phyloP scores from a whole-genome alignment of 176 grass and related monocot genomes.

The Microstegium vimineum region DNA sequence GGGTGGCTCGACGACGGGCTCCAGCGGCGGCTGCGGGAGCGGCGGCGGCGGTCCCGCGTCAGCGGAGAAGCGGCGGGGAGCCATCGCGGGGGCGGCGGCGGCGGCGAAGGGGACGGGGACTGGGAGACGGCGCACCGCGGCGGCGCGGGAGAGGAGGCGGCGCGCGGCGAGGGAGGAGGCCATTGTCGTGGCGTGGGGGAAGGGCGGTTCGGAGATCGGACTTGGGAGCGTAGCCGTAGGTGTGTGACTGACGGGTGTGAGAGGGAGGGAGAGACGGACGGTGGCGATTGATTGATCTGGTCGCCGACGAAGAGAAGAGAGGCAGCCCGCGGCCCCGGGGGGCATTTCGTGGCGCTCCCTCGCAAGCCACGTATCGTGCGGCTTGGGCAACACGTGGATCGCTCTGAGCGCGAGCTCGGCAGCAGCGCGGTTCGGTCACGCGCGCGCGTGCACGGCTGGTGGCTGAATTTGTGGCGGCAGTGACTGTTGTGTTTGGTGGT shows the following conservation, averaged over 20 bases:
- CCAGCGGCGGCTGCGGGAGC: slow-evolving; percentile 18
- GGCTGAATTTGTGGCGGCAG: too few relatives aligned
- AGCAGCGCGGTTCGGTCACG: too few relatives aligned
- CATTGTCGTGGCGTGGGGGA: slow-evolving; percentile 21
- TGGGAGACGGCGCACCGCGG: slow-evolving; percentile 6
- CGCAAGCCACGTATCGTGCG: slow-evolving; percentile 7
- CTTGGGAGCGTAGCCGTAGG: neutral
- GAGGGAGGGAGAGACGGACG: neutral
- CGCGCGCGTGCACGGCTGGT: too few relatives aligned
- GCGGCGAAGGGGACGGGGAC: neutral
- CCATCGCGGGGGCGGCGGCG: neutral
- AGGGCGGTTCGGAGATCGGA: neutral
- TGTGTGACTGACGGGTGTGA: neutral
- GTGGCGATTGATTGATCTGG: neutral
- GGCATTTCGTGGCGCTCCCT: neutral
- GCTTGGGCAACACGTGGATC: slow-evolving; percentile 5
- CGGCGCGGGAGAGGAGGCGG: slow-evolving; percentile 46
- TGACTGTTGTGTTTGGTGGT: too few relatives aligned
- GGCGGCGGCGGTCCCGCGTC: slow-evolving; percentile 28
- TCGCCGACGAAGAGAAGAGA: neutral
- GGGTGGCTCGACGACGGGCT: slow-evolving; percentile 25
- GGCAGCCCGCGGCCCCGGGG: neutral
- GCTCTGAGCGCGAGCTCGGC: neutral
- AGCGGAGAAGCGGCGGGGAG: slow-evolving; percentile 25
- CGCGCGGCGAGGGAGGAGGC: slow-evolving; percentile 49